Base-by-base conservation (phyloP, 106 monocot species). In the Alisma plantagoaquatica region DNA sequence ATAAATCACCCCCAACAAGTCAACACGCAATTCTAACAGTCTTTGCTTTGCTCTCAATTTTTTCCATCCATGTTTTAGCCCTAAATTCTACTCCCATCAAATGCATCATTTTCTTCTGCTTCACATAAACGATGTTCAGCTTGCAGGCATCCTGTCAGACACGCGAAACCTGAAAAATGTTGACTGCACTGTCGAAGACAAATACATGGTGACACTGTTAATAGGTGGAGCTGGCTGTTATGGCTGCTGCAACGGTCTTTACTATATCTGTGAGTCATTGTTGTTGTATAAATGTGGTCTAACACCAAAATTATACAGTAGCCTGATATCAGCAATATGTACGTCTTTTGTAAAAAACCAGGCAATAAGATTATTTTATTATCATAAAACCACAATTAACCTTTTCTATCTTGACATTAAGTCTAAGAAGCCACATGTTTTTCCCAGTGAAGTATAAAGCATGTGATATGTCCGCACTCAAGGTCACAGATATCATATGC, bases 361-460 rank as follows among this genome's bases (percentile, higher is more conserved):
- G 38, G 15, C 15, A 38, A 38, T 8, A 8, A 8, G 15, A 10
- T 38, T 38, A 8, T 38, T 38, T 38, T 8, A 15, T 8, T 38
- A 10, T 8, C 38, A 38, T 10, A 15, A 38, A 38, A 38, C 8
- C 15, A 10, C 8, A 15, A 15, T 8, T 0, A 38, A 15, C 38
- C 8, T 10, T 38, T 0, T 38, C 15, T 15, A 8, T 38, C 15
- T 8, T 38, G 8, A 0, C 0, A 8, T 38, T 38, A 15, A 38
- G 38, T 15, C 38, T 38, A 10, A 10, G 38, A 10, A 10, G 38
- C 38, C 8, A 0, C 38, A 38, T 38, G 15, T 38, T 16, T 41
- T 27, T 73, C 51, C 30, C 73, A 73, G 73, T 73, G 48, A 73
- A 60, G 10, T 35, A 55, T 52, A 61, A 67, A 54, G 67, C 55